phyloP scores from a whole-genome alignment of 2,329 filamentous ascomycete species.

The Cercospora nicotianae region DNA sequence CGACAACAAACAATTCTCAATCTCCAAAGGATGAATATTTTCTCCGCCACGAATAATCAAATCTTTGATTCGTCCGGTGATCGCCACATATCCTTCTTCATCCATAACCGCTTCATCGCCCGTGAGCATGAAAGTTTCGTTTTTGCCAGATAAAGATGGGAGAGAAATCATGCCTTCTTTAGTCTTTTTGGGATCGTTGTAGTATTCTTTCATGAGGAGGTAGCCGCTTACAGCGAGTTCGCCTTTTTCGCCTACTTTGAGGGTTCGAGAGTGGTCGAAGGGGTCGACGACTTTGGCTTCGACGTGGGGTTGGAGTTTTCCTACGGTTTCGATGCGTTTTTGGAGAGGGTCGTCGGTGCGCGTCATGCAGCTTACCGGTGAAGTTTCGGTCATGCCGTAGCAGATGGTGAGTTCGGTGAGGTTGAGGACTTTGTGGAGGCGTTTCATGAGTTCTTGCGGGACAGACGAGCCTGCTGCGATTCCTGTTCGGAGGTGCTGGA shows the following conservation, averaged over 20 bases:
- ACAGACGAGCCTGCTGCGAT: slow-evolving; percentile 88
- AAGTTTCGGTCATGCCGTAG: slow-evolving; percentile 95
- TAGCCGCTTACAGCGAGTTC: slow-evolving; percentile 86
- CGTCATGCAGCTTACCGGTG: slow-evolving; percentile 75
- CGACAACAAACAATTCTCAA: slow-evolving; percentile 82
- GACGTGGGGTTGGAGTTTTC: slow-evolving; percentile 81
- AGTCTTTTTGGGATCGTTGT: slow-evolving; percentile 69
- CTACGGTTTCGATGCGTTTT: slow-evolving; percentile 74
- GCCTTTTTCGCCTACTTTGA: slow-evolving; percentile 67
- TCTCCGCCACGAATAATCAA: slow-evolving; percentile 93
- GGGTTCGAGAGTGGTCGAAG: slow-evolving; percentile 55
- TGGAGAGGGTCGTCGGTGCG: slow-evolving; percentile 70
- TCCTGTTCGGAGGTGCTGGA: slow-evolving; percentile 74
- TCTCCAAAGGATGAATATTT: slow-evolving; percentile 91
- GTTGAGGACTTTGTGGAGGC: slow-evolving; percentile 71
- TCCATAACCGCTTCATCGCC: slow-evolving; percentile 92
- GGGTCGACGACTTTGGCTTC: slow-evolving; percentile 73
- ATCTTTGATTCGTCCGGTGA: slow-evolving; percentile 91
- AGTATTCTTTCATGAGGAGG: slow-evolving; percentile 88
- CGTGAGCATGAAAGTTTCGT: slow-evolving; percentile 79
- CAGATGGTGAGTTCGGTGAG: slow-evolving; percentile 84
- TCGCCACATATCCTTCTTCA: slow-evolving; percentile 75
- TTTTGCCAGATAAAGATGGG: slow-evolving; percentile 54
- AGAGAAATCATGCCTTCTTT: slow-evolving; percentile 62
- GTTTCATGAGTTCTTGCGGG: slow-evolving; percentile 76